Conservation (phyloP, 768 basidiomycete genomes). For the Rhizopogon vinicolor region DNA sequence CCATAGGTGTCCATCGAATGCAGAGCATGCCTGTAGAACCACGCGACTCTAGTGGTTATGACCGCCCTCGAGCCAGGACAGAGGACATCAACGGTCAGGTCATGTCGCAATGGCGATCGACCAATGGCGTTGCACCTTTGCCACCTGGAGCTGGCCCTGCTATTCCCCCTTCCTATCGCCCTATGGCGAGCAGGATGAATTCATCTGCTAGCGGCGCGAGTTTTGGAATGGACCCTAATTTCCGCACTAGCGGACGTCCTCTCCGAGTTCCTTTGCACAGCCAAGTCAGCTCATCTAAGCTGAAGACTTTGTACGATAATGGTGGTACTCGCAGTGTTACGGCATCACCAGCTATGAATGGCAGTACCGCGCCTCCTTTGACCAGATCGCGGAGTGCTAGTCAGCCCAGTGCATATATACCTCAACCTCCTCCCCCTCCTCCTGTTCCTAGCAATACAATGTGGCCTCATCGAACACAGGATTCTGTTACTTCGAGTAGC, state of each 20-base stretch:
- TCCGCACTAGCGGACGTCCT: constrained; percentile 36
- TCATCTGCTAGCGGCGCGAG: constrained; percentile 36
- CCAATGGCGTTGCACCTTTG: constrained; percentile 40
- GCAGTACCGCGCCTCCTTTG: constrained; percentile 21
- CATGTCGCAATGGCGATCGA: constrained; percentile 60
- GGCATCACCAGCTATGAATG: constrained; percentile 25
- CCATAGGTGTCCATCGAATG: constrained; percentile 53
- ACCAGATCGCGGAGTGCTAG: constrained; percentile 74
- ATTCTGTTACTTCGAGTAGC: constrained; percentile 33
- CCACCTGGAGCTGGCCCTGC: constrained; percentile 18
- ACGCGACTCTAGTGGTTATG: constrained; percentile 44
- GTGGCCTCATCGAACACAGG: constrained; percentile 45
- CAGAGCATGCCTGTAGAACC: constrained; percentile 52
- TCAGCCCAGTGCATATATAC: constrained; percentile 68
- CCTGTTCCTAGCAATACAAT: constrained; percentile 47
- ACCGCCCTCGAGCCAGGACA: constrained; percentile 62
- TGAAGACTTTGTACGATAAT: constrained; percentile 50
- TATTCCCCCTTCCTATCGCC: constrained; percentile 29
- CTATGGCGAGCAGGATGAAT: constrained; percentile 42
- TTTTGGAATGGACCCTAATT: constrained; percentile 35
- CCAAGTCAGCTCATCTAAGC: constrained; percentile 65
- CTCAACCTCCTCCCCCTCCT: constrained; percentile 42
- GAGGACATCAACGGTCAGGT: constrained; percentile 62
- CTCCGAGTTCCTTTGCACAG: constrained; percentile 45
- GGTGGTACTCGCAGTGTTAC: constrained; percentile 30